Percentiles rank a stretch among this genome's conserved stretches.
Conservation (phyloP, 2,329 filamentous ascomycete genomes). For the Chaetoscypha palmicola region DNA sequence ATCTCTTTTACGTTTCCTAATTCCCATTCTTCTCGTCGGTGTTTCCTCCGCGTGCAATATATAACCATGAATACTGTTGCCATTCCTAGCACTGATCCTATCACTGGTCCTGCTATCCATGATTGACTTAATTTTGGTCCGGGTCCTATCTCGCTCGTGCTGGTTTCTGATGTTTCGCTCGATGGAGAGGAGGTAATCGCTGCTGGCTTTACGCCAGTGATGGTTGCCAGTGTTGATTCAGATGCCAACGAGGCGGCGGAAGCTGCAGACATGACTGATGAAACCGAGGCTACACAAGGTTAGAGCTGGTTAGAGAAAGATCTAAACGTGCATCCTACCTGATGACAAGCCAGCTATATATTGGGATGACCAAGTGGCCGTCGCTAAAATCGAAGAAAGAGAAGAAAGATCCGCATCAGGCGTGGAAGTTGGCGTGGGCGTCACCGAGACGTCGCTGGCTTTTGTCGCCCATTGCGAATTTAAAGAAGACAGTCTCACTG, state of each 20-base stretch:
- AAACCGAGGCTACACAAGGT: neutral
- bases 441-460: neutral
- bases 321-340: conserved; percentile 1
- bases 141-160: conserved; percentile 1
- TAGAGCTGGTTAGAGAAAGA: neutral
- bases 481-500: conserved; percentile 13
- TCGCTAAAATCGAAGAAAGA: conserved; percentile 7
- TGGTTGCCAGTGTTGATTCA: neutral
- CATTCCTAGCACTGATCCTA: conserved; percentile 23
- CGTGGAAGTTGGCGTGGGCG: conserved; percentile 2
- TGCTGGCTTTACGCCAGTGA: neutral
- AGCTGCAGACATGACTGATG: neutral
- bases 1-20: conserved; percentile 4
- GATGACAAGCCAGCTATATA: conserved; percentile 4
- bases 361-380: conserved; percentile 6
- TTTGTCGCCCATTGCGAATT: neutral
- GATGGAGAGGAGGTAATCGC: conserved; percentile 1
- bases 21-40: conserved; percentile 11
- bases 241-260: neutral
- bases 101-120: conserved; percentile 25
- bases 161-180: neutral
- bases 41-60: conserved; percentile 22
- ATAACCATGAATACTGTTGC: conserved; percentile 23
- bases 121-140: conserved; percentile 10
- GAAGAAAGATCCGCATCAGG: neutral